Conservation (phyloP, 2,329 filamentous ascomycete genomes). For the Talaromyces sp. region DNA sequence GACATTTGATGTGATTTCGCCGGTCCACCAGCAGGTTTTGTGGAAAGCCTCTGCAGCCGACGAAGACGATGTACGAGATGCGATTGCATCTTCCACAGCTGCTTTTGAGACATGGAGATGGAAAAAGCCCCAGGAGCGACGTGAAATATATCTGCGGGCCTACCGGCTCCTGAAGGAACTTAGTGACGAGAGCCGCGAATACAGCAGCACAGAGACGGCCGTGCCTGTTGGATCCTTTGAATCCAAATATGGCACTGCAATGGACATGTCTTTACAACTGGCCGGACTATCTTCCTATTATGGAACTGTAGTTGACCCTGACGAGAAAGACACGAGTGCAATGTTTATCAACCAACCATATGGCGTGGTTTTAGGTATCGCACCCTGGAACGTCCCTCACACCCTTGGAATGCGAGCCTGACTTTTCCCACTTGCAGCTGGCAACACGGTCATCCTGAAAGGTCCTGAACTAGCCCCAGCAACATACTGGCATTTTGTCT, state of each 20-base stretch:
- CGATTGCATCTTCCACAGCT: not conserved
- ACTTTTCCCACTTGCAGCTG: not conserved
- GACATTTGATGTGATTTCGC: conserved; percentile 32
- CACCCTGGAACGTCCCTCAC: not conserved
- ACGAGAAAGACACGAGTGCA: not conserved
- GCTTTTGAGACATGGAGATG: conserved; percentile 6
- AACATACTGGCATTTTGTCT: not conserved
- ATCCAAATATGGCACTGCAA: not conserved
- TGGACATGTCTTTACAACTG: not conserved
- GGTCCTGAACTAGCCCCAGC: not conserved
- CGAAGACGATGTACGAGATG: conserved; percentile 5
- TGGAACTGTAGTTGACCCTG: not conserved
- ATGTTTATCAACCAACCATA: not conserved
- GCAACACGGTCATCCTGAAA: not conserved
- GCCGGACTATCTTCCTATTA: not conserved
- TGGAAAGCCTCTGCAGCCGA: conserved; percentile 1
- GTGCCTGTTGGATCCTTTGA: not conserved
- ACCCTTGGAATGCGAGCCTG: not conserved
- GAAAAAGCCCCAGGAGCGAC: not conserved
- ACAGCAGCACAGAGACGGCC: not conserved
- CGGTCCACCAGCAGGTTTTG: not conserved
- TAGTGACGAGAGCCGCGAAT: not conserved
- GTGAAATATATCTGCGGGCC: not conserved
- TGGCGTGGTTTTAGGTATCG: not conserved
- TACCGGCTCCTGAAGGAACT: not conserved